phyloP scores from a whole-genome alignment of 495 filamentous ascomycete species.

The Hypoxylon fragiforme region DNA sequence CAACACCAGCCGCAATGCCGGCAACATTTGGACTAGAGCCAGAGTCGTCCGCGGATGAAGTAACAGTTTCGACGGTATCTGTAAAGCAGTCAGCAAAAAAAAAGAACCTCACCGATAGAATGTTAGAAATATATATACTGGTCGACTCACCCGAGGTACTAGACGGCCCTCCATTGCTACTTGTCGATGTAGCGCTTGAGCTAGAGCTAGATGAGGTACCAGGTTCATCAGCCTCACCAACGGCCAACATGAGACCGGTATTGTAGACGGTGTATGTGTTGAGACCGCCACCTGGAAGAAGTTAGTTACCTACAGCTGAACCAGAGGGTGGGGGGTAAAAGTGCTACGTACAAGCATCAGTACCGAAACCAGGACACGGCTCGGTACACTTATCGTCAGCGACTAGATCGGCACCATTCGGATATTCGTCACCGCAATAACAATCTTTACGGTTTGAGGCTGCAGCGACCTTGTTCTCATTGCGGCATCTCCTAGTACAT shows the following conservation, averaged over 20 bases:
- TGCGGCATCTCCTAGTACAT: constrained; percentile 23
- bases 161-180: constrained; percentile 5
- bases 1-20: constrained; percentile 85
- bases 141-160: constrained; percentile 23
- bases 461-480: constrained; percentile 11
- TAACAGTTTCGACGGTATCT: constrained; percentile 24
- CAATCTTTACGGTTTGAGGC: constrained; percentile 47
- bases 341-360: constrained; percentile 60
- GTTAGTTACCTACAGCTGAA: constrained; percentile 34
- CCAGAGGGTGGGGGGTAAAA: neutral
- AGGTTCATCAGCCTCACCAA: constrained; percentile 24
- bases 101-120: neutral
- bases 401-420: constrained; percentile 50
- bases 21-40: constrained; percentile 47
- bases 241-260: constrained; percentile 47
- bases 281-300: constrained; percentile 55
- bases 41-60: constrained; percentile 53
- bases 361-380: constrained; percentile 57
- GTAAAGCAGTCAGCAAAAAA: no score
- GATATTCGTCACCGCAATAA: constrained; percentile 64
- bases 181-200: constrained; percentile 15
- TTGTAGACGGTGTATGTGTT: constrained; percentile 53
- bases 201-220: constrained; percentile 29
- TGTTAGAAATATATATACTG: no score
- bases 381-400: constrained; percentile 57